Base-by-base conservation (phyloP, 2,329 filamentous ascomycete genomes). In the Exophiala lecanii-corni region DNA sequence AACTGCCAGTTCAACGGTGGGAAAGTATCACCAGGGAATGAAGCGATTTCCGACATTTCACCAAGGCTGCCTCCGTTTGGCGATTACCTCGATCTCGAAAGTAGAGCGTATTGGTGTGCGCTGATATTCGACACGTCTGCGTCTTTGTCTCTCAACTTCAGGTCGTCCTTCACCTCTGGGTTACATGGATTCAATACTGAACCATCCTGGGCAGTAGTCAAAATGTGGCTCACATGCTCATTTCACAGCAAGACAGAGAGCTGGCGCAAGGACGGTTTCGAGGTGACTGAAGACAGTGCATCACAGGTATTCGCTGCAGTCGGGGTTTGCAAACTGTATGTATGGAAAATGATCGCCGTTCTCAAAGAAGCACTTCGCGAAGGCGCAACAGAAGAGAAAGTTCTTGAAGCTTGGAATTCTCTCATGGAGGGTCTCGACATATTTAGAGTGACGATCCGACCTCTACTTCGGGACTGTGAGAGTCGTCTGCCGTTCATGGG, bases 61-160 rank as follows among this genome's bases (percentile, higher is more conserved):
- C 23, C 7, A 7, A 12, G 7, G 7, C 6, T 12, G 23, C 23
- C 23, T 26, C 23, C 12, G 23, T 7, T 7, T 26, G 23, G 12
- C 6, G 23, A 26, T 12, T 68, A 66, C 30, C 59, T 69, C 3
- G 58, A 58, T 4, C 55, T 62, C 1, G 66, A 69, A 47, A 68
- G 59, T 37, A 64, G 57, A 10, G 62, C 60, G 0, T 68, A 67
- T 42, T 69, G 66, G 66, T 62, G 64, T 1, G 65, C 65, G 3
- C 36, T 69, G 4, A 67, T 63, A 0, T 69, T 66, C 18, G 66
- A 69, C 26, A 69, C 66, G 0, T 68, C 64, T 0, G 60, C 61
- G 1, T 67, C 66, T 1, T 44, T 69, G 5, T 68, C 63, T 0
- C 55, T 68, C 13, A 68, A 67, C 19, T 64, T 60, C 5, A 57